Percentiles rank a stretch among this genome's conserved stretches.
Evolutionary conservation across 352 stramenopile species (phyloP).

Genomic region (Detonula confervacea): DNA sequence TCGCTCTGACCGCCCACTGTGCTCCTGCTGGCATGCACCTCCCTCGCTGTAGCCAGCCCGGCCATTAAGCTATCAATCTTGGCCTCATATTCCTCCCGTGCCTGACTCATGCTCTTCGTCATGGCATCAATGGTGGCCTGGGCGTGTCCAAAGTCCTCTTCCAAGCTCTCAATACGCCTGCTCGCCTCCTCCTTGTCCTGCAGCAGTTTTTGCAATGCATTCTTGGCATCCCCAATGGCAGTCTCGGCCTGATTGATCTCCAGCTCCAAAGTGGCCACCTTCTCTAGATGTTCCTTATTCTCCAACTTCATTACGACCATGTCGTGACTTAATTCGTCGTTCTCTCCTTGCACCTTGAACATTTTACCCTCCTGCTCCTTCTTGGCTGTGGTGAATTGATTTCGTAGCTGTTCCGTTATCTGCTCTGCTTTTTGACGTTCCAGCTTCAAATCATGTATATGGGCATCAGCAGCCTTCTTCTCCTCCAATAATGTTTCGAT

Average conservation of each 20-base stretch:
- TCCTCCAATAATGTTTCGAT: constrained; percentile 55
- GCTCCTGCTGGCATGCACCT: constrained; percentile 55
- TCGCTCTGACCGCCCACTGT: constrained; percentile 8
- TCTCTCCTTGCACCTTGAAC: constrained; percentile 51
- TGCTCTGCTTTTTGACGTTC: constrained; percentile 43
- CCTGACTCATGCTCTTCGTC: constrained; percentile 54
- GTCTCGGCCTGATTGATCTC: constrained; percentile 55
- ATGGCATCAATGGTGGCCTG: constrained; percentile 61
- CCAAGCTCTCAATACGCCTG: constrained; percentile 46
- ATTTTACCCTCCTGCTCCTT: constrained; percentile 55
- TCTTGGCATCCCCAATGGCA: constrained; percentile 54
- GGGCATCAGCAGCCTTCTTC: constrained; percentile 50
- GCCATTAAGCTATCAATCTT: constrained; percentile 64
- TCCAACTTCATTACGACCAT: constrained; percentile 57
- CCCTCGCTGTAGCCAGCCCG: constrained; percentile 44
- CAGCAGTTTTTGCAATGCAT: constrained; percentile 50
- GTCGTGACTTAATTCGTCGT: constrained; percentile 51
- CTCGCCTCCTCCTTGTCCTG: constrained; percentile 54
- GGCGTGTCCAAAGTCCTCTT: constrained; percentile 53
- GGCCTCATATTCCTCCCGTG: constrained; percentile 52
- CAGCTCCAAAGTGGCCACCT: constrained; percentile 43
- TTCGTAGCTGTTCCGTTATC: constrained; percentile 47
- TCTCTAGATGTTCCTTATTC: constrained; percentile 58
- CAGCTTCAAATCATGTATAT: constrained; percentile 51
- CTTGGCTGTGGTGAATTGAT: constrained; percentile 47